These are phyloP conservation scores for Colletotrichum sp. DNA, from an alignment of 2,329 filamentous ascomycete genomes.

Conservation along the genomic window DNA sequence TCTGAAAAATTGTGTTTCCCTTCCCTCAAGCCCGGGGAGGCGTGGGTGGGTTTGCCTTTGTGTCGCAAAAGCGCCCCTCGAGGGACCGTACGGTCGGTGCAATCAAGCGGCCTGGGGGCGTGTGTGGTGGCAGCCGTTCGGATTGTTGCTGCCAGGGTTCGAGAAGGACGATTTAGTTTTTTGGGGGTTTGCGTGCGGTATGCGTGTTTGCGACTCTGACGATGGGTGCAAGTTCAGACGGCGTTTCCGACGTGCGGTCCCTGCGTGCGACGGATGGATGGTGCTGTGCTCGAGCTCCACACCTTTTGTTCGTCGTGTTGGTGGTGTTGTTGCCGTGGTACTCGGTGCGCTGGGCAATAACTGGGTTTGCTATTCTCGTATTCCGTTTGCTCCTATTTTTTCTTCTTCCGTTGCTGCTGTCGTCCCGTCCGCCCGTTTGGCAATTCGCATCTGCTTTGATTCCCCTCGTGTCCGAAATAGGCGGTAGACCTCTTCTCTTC, in stretches of 20 bases:
- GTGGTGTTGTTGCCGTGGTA: background rate
- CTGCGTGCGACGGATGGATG: background rate
- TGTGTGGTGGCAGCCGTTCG: background rate
- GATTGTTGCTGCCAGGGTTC: background rate
- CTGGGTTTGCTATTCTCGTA: background rate
- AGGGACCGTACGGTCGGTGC: background rate
- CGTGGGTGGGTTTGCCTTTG: background rate
- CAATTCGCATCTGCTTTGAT: background rate
- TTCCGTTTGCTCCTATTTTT: background rate
- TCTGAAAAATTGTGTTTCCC: background rate
- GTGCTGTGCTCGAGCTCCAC: background rate
- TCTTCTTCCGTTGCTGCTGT: background rate
- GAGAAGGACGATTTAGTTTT: background rate
- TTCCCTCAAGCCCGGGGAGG: background rate
- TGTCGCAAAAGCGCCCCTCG: background rate
- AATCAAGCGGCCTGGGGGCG: background rate
- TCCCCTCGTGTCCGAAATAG: background rate
- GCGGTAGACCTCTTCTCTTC: background rate
- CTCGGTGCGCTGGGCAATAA: background rate
- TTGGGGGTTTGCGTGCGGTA: background rate
- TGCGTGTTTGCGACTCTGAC: background rate
- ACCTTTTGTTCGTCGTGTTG: background rate
- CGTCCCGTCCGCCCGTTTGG: background rate
- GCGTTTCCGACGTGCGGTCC: slow-evolving; percentile 17
- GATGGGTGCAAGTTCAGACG: background rate